Evolutionary conservation across 1,284 basidiomycete genomes (phyloP).

Genomic region (Gymnopus androsaceus): DNA sequence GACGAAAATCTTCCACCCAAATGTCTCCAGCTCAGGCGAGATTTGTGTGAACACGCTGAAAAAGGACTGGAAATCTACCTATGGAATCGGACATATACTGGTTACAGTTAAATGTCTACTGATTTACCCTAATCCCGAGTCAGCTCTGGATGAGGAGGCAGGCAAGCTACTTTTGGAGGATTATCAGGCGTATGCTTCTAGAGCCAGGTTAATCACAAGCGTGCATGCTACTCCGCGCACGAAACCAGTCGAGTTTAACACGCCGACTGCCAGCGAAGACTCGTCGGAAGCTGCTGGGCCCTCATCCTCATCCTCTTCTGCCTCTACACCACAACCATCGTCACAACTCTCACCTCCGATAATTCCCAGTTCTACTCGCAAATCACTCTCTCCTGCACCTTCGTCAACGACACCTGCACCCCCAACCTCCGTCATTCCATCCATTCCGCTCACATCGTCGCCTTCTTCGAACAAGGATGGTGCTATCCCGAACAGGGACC

Average conservation of each 20-base stretch:
- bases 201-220: conserved; percentile 81
- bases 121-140: conserved; percentile 95
- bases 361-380: conserved; percentile 24
- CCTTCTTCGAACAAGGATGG: conserved; percentile 45
- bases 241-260: conserved; percentile 70
- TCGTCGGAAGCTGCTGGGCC: conserved; percentile 11
- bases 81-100: conserved; percentile 88
- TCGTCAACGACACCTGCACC: conserved; percentile 43
- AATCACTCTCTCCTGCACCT: conserved; percentile 27
- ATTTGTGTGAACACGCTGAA: conserved; percentile 98
- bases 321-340: conserved; percentile 18
- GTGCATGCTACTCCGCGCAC: conserved; percentile 79
- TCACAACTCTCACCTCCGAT: conserved; percentile 14
- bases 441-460: conserved; percentile 41
- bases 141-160: conserved; percentile 92
- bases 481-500: conserved; percentile 45
- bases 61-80: conserved; percentile 94
- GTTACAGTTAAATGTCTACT: conserved; percentile 93
- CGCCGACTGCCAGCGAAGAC: conserved; percentile 36
- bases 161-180: conserved; percentile 89
- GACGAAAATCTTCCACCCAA: conserved; percentile 96
- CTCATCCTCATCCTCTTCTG: conserved; percentile 19
- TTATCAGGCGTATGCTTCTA: conserved; percentile 82
- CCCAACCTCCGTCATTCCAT: conserved; percentile 27
- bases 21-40: conserved; percentile 86